phyloP scores from a whole-genome alignment of 2,329 filamentous ascomycete genomes.

The Canariomyces notabilis region DNA sequence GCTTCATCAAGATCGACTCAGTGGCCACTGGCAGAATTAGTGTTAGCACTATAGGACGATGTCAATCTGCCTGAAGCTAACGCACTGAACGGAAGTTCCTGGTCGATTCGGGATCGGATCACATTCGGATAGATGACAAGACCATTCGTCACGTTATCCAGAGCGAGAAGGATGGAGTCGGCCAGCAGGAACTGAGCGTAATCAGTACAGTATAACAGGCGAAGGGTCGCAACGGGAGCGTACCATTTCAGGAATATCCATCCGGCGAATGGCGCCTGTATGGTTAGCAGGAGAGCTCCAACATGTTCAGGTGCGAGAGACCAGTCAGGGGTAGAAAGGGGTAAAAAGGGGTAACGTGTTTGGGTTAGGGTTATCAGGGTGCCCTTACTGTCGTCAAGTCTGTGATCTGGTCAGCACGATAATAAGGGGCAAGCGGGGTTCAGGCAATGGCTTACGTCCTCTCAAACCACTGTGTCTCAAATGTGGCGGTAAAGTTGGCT shows the following conservation, averaged over 20 bases:
- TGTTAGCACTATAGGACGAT: neutral
- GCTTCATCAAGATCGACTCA: slow-evolving; percentile 69
- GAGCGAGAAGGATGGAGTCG: slow-evolving; percentile 61
- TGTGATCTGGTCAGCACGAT: slow-evolving; percentile 43
- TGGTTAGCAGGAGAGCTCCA: neutral
- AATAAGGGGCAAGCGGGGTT: neutral
- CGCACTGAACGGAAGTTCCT: slow-evolving; percentile 73
- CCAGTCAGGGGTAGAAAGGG: slow-evolving; percentile 26
- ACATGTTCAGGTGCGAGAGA: neutral
- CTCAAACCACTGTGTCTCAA: slow-evolving; percentile 51
- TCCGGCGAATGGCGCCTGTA: slow-evolving; percentile 53
- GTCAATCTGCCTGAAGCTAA: neutral
- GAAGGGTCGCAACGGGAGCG: neutral
- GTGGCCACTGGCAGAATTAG: slow-evolving; percentile 15
- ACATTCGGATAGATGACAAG: slow-evolving; percentile 72
- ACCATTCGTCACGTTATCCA: slow-evolving; percentile 64
- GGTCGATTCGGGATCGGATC: slow-evolving; percentile 62
- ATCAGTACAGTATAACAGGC: slow-evolving; percentile 1
- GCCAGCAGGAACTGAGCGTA: slow-evolving; percentile 59
- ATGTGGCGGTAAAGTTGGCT: slow-evolving; percentile 57
- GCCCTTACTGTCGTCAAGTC: slow-evolving; percentile 66
- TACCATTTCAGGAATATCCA: slow-evolving; percentile 51
- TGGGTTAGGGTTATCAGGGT: no score
- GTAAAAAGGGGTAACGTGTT: neutral
- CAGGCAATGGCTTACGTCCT: slow-evolving; percentile 16